Evolutionary conservation across 2,329 filamentous ascomycete species (phyloP).

Genomic region (Penicillium sp.): DNA sequence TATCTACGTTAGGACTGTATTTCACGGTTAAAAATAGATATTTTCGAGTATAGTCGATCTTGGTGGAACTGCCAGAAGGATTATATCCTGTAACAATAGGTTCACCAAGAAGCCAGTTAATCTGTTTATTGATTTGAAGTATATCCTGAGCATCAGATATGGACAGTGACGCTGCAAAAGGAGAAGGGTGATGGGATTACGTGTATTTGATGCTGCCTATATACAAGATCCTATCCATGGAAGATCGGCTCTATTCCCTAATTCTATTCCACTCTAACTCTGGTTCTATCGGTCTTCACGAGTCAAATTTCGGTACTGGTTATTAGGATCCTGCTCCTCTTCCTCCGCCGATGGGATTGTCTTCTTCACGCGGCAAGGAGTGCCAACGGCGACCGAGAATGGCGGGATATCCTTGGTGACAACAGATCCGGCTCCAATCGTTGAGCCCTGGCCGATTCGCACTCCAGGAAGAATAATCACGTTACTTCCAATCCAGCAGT

Average conservation of each 20-base stretch:
- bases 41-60: too few species aligned
- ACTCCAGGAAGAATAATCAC: slow-evolving; percentile 46
- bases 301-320: slow-evolving; percentile 13
- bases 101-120: too few species aligned
- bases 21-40: too few species aligned
- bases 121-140: too few species aligned
- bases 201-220: too few species aligned
- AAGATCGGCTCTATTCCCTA: not conserved
- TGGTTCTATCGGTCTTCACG: not conserved
- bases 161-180: too few species aligned
- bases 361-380: slow-evolving; percentile 19
- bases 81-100: too few species aligned
- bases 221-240: too few species aligned
- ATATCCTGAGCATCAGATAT: too few species aligned
- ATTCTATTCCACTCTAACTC: too few species aligned
- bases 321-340: slow-evolving; percentile 26
- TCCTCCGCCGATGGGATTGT: slow-evolving; percentile 22
- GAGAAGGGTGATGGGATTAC: too few species aligned
- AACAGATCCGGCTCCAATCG: slow-evolving; percentile 41
- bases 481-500: slow-evolving; percentile 52
- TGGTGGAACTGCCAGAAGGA: too few species aligned
- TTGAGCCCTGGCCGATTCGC: slow-evolving; percentile 43
- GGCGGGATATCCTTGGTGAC: slow-evolving; percentile 41
- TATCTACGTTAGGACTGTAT: not conserved
- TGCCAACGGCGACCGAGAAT: slow-evolving; percentile 32